A percentile compares a stretch with the other conserved stretches of the same genome.
phyloP scores from a whole-genome alignment of 176 grass and related monocot genomes.

The Oryza glumipatula region DNA sequence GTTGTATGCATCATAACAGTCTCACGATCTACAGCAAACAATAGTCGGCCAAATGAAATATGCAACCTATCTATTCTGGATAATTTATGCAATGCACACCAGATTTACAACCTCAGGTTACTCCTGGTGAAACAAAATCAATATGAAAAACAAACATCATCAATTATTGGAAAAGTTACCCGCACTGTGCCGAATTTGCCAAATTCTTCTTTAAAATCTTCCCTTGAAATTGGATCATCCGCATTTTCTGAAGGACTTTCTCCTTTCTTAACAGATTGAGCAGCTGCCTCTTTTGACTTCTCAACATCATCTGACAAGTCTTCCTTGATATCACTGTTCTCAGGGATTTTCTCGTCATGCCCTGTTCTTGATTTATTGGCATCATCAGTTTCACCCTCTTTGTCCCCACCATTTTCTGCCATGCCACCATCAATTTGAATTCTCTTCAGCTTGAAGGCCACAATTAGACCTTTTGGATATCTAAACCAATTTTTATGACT shows the following conservation, averaged over 20 bases:
- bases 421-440: slow-evolving; percentile 39
- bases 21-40: not conserved
- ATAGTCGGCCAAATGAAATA: slow-evolving; percentile 14
- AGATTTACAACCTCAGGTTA: not conserved
- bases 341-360: slow-evolving; percentile 37
- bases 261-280: slow-evolving; percentile 34
- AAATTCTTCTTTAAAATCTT: slow-evolving; percentile 76
- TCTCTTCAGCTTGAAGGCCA: slow-evolving; percentile 87
- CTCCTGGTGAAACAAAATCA: not conserved
- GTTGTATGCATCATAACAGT: not conserved
- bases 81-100: not conserved
- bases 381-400: slow-evolving; percentile 38
- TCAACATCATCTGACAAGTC: slow-evolving; percentile 42
- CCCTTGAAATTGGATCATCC: slow-evolving; percentile 55
- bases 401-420: slow-evolving; percentile 48
- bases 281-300: slow-evolving; percentile 32
- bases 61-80: not conserved
- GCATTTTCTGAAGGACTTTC: slow-evolving; percentile 39
- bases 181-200: slow-evolving; percentile 84
- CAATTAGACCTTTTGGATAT: slow-evolving; percentile 85
- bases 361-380: slow-evolving; percentile 34
- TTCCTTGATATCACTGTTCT: slow-evolving; percentile 36
- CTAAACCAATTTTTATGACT: slow-evolving; percentile 45
- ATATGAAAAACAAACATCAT: not conserved
- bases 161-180: slow-evolving; percentile 59